phyloP scores from a whole-genome alignment of 257 asterid genomes.

The Jaltomata sinuosa region DNA sequence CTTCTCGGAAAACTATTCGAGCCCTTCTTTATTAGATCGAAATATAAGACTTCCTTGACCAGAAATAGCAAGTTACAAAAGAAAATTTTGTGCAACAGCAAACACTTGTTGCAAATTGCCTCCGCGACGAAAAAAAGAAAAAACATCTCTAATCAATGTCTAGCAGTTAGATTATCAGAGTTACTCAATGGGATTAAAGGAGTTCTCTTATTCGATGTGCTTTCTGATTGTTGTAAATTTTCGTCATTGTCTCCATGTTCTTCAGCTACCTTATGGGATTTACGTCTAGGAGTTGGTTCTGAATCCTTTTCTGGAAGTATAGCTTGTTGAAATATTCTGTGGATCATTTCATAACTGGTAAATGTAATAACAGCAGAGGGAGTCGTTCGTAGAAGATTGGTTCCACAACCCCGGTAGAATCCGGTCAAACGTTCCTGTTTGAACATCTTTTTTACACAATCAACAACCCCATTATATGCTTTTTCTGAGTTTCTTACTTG shows the following conservation, averaged over 20 bases:
- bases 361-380: constrained; percentile 94
- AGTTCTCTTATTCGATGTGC: constrained; percentile 37
- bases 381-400: constrained; percentile 87
- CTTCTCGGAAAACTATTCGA: neutral
- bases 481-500: constrained; percentile 36
- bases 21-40: neutral
- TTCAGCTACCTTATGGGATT: constrained; percentile 21
- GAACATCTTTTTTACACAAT: constrained; percentile 61
- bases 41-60: neutral
- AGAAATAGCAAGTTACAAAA: neutral
- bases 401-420: constrained; percentile 93
- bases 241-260: constrained; percentile 15
- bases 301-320: constrained; percentile 44
- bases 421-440: constrained; percentile 65
- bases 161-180: constrained; percentile 33
- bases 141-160: constrained; percentile 19
- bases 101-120: neutral
- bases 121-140: neutral
- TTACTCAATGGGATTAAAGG: constrained; percentile 30
- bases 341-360: constrained; percentile 87
- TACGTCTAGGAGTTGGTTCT: constrained; percentile 21
- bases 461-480: constrained; percentile 63
- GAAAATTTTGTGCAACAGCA: neutral
- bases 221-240: constrained; percentile 25
- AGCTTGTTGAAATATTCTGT: constrained; percentile 38